Conservation (phyloP, 129 eudicot species). For the Arctium lappa region DNA sequence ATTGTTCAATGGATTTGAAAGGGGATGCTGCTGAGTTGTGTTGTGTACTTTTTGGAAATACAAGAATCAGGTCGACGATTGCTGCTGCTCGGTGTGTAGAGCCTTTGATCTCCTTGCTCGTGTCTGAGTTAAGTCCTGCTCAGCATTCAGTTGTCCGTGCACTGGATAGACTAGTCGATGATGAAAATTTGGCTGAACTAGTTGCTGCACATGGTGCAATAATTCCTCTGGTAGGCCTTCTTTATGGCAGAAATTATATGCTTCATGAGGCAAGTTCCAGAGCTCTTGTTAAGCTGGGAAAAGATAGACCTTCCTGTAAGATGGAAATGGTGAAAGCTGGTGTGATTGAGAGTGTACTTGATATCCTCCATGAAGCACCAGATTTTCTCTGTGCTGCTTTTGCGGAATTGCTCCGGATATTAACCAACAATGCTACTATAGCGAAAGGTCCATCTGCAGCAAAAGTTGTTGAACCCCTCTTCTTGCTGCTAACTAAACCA, state of each 20-base stretch:
- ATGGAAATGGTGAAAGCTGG: slow-evolving; percentile 99
- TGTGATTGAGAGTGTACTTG: slow-evolving; percentile 80
- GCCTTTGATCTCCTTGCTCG: slow-evolving; percentile 90
- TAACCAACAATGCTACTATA: slow-evolving; percentile 93
- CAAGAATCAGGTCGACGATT: slow-evolving; percentile 81
- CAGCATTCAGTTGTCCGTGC: slow-evolving; percentile 92
- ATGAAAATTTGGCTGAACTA: slow-evolving; percentile 88
- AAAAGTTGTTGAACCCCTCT: slow-evolving; percentile 94
- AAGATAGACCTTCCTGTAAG: slow-evolving; percentile 93
- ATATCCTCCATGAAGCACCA: slow-evolving; percentile 89
- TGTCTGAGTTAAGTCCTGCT: slow-evolving; percentile 76
- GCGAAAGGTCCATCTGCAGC: slow-evolving; percentile 98
- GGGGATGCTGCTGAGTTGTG: slow-evolving; percentile 97
- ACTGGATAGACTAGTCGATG: slow-evolving; percentile 80
- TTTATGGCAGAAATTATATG: slow-evolving; percentile 72
- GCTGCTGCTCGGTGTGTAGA: slow-evolving; percentile 98
- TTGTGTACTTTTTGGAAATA: slow-evolving; percentile 84
- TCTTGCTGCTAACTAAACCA: slow-evolving; percentile 54
- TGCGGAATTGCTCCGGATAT: slow-evolving; percentile 84
- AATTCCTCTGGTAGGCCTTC: slow-evolving; percentile 92
- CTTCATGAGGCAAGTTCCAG: slow-evolving; percentile 89
- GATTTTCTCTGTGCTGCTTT: slow-evolving; percentile 92
- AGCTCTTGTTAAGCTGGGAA: slow-evolving; percentile 96
- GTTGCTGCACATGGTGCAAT: slow-evolving; percentile 98
- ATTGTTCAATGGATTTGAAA: slow-evolving; percentile 86